Percentiles rank a stretch among this genome's conserved stretches.
These are phyloP conservation scores for Aspergillus caelatus DNA, from an alignment of 2,329 filamentous ascomycete species.

Conservation along the genomic window DNA sequence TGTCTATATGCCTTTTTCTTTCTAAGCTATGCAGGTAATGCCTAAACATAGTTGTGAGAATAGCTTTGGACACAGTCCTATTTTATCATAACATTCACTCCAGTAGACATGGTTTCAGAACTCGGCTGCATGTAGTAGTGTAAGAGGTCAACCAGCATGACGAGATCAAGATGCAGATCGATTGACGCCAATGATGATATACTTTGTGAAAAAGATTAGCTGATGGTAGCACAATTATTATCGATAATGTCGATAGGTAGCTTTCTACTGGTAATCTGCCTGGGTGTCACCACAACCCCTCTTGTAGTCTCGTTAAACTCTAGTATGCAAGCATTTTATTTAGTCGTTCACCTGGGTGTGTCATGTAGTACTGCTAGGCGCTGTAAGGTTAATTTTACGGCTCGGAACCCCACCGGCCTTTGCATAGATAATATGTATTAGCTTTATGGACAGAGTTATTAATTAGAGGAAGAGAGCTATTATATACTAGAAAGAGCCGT, in stretches of 20 bases:
- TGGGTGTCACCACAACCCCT: neutral
- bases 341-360: too few species aligned
- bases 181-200: too few species aligned
- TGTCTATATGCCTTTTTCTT: slow-evolving; percentile 18
- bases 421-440: neutral
- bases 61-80: slow-evolving; percentile 12
- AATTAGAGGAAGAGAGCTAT: neutral
- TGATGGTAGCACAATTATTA: neutral
- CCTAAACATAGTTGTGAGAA: slow-evolving; percentile 21
- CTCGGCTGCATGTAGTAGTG: neutral
- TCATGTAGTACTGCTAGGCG: too few species aligned
- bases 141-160: neutral
- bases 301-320: too few species aligned
- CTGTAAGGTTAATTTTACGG: too few species aligned
- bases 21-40: slow-evolving; percentile 7
- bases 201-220: neutral
- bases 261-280: neutral
- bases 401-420: neutral
- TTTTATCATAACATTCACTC: neutral
- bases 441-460: neutral
- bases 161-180: too few species aligned
- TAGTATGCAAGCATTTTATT: too few species aligned
- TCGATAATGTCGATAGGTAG: neutral
- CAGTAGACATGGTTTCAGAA: neutral
- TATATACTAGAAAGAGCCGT: neutral